These are phyloP conservation scores for Chamaecyparis obtusa DNA, from an alignment of 75 land plant species.

Conservation along the genomic window DNA sequence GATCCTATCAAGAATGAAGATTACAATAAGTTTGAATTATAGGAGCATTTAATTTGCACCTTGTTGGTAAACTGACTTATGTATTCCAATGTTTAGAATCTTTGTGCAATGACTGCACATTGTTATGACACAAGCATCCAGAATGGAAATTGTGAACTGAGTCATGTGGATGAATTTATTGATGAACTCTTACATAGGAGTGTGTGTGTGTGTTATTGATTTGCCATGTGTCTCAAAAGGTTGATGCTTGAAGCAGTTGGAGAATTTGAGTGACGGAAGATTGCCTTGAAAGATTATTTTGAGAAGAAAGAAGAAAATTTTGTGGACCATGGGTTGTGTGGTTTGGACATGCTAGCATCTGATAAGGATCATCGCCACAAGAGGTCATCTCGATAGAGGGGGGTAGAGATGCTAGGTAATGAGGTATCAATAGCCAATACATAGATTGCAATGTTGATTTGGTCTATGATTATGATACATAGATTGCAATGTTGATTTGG, in stretches of 20 bases:
- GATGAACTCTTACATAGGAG: conserved; percentile 84
- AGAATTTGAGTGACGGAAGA: conserved; percentile 73
- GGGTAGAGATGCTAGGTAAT: conserved; percentile 62
- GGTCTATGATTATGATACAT: no score
- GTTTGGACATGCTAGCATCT: conserved; percentile 32
- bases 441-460: no score
- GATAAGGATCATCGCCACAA: conserved; percentile 78
- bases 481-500: conserved; percentile 50
- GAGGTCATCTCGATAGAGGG: conserved; percentile 58
- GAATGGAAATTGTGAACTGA: conserved; percentile 44
- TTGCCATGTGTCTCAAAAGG: conserved; percentile 84
- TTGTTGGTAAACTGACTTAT: conserved; percentile 82
- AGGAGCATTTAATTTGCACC: conserved; percentile 91
- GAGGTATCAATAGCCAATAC: no score
- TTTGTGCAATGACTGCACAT: neutral
- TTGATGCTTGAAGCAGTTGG: conserved; percentile 67
- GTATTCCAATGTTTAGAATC: conserved; percentile 60
- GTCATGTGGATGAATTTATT: conserved; percentile 93
- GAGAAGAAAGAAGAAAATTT: conserved; percentile 98
- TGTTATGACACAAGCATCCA: neutral
- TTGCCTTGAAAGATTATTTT: conserved; percentile 97
- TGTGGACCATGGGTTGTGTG: conserved; percentile 46
- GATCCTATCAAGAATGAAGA: conserved; percentile 96
- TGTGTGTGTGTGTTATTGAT: no score
- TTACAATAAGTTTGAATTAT: conserved; percentile 91